Evolutionary conservation across 2,329 filamentous ascomycete genomes (phyloP), one percentile per base, ranked within the genome.

Genomic region (Aspergillus piperis): DNA sequence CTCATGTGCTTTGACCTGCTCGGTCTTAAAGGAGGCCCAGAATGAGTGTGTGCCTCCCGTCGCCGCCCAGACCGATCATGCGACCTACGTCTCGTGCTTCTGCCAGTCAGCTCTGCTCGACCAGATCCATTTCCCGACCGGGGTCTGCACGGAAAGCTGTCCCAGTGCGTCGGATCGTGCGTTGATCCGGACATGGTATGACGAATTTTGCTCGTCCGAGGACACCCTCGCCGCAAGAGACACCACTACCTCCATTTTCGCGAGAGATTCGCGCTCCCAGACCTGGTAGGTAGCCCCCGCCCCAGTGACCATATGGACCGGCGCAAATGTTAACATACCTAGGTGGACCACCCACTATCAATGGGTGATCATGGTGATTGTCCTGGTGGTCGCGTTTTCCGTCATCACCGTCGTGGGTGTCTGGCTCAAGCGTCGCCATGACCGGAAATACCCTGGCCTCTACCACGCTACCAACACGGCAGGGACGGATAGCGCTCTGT

Each of bases 351-450:
- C 80, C 27, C 90, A 94, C 75, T 91, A 86, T 80, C 83, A 87
- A 79, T 96, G 91, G 91, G 85, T 96, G 49, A 82, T 94, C 63
- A 91, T 95, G 83, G 82, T 95, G 56, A 87, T 92, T 65, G 80
- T 94, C 63, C 82, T 96, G 27, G 83, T 88, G 47, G 80, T 94
- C 61, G 88, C 81, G 56, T 90, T 96, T 62, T 78, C 83, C 13
- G 81, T 81, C 59, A 84, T 91, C 69, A 90, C 88, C 82, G 77
- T 89, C 41, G 82, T 85, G 17, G 89, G 88, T 41, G 86, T 88
- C 70, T 84, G 89, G 74, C 86, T 91, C 78, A 89, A 91, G 66
- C 86, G 87, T 59, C 88, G 89, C 66, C 89, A 93, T 75, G 81
- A 91, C 64, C 86, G 86, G 64, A 90, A 87, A 77, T 71, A 70